Evolutionary conservation across 2,329 filamentous ascomycete genomes (phyloP), one percentile per base, ranked within the genome.

Genomic region (Periconia digitata): DNA sequence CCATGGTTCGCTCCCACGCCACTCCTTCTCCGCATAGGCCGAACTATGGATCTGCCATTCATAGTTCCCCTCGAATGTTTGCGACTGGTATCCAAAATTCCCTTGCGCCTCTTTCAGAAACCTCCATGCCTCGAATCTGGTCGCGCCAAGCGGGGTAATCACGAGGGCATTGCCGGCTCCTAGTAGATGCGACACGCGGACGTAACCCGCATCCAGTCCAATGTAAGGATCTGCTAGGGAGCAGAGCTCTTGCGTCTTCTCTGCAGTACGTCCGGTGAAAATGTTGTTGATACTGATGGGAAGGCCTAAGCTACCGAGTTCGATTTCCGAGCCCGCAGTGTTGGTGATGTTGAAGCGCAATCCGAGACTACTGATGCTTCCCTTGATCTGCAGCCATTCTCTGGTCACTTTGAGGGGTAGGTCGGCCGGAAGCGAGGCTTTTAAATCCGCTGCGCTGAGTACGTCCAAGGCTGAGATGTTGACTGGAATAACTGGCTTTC

Each of bases 231-330:
- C 82, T 0, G 79, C 74, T 3, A 85, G 72, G 0, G 79, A 79
- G 59, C 82, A 85, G 21, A 74, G 71, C 0, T 69, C 63, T 44
- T 78, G 75, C 6, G 77, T 82, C 6, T 81, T 75, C 2, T 68
- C 66, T 0, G 80, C 74, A 1, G 68, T 63, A 8, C 80, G 74
- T 38, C 72, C 71, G 12, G 76, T 82, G 58, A 85, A 85, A 55
- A 85, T 83, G 62, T 79, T 85, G 67, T 85, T 85, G 69, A 84
- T 82, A 59, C 83, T 80, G 17, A 80, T 74, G 0, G 82, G 82
- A 43, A 85, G 77, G 0, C 82, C 82, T 1, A 85, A 70, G 40
- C 77, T 77, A 1, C 82, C 82, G 5, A 85, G 64, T 49, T 85
- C 81, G 2, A 85, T 47, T 0, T 67, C 49, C 0, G 59, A 52